Base-by-base conservation (phyloP, 495 filamentous ascomycete species). In the Xylaria acuta region DNA sequence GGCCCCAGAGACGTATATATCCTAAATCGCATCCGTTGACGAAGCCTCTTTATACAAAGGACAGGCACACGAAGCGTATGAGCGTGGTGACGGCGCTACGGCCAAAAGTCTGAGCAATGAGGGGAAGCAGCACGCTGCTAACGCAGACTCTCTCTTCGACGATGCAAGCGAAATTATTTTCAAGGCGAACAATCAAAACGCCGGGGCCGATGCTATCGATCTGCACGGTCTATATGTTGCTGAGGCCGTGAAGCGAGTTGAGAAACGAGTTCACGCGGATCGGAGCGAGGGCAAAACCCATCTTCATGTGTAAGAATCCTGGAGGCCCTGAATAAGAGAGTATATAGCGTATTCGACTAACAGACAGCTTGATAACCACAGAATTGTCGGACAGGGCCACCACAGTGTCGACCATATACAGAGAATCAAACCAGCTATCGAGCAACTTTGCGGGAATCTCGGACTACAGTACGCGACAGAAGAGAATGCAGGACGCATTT, bases 151-250 rank as follows among this genome's bases (percentile, higher is more conserved):
- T n/a, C n/a, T n/a, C n/a, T n/a, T n/a, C n/a, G n/a, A n/a, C n/a
- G n/a, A 94, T 81, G 96, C 96, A 9, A 93, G 93, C 41, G 93
- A 97, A 67, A 97, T 88, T 80, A 98, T 98, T 74, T 98, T 98
- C 86, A 89, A 93, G 3, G 93, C 94, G 81, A 97, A 98, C 81
- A 99, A 98, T 80, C 88, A 92, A 7, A 72, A 80, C 4, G 91
- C 86, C 16, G 84, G 84, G 14, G 87, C 87, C 32, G 94, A 98
- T 76, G 93, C 92, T 4, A 97, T 99, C 73, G 96, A 99, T 83
- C 84, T 99, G 56, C 96, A 99, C 75, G 94, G 96, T 0, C 91
- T 95, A 77, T 97, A 90, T 78, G 96, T 97, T 59, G 92, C 95
- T 77, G 96, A 99, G 84, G 96, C 97, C 7, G 93, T 97, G 86